These are phyloP conservation scores for Trebouxiophyceae sp. DNA, from an alignment of 163 green algal genomes.

Conservation along the genomic window DNA sequence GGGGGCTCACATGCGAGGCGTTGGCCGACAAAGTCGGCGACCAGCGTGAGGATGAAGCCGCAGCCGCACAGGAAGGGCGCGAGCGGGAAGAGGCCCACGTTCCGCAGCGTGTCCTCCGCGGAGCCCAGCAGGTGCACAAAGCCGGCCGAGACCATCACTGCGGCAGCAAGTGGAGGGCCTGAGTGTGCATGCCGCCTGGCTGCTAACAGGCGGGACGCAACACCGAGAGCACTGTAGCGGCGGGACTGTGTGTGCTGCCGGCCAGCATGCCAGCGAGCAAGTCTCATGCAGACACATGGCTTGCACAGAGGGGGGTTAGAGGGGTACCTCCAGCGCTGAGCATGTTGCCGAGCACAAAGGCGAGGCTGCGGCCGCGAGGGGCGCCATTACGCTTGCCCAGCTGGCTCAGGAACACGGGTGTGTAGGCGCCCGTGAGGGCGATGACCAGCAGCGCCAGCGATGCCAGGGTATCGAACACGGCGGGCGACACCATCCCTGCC, in stretches of 20 bases:
- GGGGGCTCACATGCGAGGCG: not conserved
- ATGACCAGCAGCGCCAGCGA: constrained; percentile 24
- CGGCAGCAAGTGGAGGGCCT: no score
- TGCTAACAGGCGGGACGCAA: no score
- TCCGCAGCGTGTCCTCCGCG: constrained; percentile 36
- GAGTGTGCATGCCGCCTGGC: no score
- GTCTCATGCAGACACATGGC: no score
- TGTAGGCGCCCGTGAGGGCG: constrained; percentile 33
- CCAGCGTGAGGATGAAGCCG: constrained; percentile 68
- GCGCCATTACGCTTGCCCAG: constrained; percentile 7
- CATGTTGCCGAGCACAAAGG: constrained; percentile 53
- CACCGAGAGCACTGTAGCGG: no score
- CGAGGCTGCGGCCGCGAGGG: constrained; percentile 24
- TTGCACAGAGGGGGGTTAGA: no score
- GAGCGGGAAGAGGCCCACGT: constrained; percentile 32
- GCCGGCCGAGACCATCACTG: constrained; percentile 66
- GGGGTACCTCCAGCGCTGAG: constrained; percentile 53
- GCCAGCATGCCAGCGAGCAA: no score
- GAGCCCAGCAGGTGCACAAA: constrained; percentile 76
- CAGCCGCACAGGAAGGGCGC: constrained; percentile 61
- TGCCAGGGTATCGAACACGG: constrained; percentile 25
- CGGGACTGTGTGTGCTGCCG: no score
- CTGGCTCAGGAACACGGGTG: constrained; percentile 23
- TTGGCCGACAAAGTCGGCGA: constrained; percentile 45
- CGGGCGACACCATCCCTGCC: not conserved